Evolutionary conservation across 805 yeast species (phyloP), one percentile per base, ranked within the genome.

Genomic region (Danielozyma ontarioensis): DNA sequence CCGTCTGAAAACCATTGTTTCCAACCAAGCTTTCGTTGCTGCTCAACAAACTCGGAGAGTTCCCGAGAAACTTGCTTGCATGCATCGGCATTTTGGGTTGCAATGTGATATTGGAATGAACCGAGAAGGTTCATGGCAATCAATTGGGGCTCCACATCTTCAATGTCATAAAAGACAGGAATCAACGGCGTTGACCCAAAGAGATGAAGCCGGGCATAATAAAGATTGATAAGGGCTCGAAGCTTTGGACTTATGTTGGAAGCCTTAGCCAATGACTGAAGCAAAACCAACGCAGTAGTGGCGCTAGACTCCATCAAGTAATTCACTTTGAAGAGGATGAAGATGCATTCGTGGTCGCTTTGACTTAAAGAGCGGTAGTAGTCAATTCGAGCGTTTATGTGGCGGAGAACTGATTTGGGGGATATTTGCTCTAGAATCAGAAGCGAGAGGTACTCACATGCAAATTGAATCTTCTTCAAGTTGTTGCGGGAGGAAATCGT

Each of bases 1-100:
- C 68, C 69, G 33, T 55, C 53, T 19, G 53, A 53, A 12, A 29
- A 36, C 70, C 73, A 59, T 21, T 26, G 31, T 5, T 32, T 22
- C 56, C 60, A 53, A 3, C 40, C 29, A 1, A 35, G 26, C n/a
- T 41, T 29, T 14, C 50, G 48, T 31, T 57, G 51, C 8, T 18
- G 29, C 6, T 35, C 17, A n/a, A 45, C 34, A 19, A 43, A 36
- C 14, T 37, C 32, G 11, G 36, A 34, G 1, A 43, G 16, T 5
- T 15, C 17, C 29, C 48, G 41, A 35, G 64, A 55, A 11, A 44
- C 28, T 5, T 13, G 12, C 33, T 59, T 64, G 2, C 53, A 38
- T 4, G 45, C 33, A 2, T 36, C 33, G 22, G 46, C 32, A 16
- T 63, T 55, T 36, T 55, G 52, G 4, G 50, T 42, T 28, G 51